Conservation (phyloP, 352 stramenopile genomes). For the Thalassiosira hispida region DNA sequence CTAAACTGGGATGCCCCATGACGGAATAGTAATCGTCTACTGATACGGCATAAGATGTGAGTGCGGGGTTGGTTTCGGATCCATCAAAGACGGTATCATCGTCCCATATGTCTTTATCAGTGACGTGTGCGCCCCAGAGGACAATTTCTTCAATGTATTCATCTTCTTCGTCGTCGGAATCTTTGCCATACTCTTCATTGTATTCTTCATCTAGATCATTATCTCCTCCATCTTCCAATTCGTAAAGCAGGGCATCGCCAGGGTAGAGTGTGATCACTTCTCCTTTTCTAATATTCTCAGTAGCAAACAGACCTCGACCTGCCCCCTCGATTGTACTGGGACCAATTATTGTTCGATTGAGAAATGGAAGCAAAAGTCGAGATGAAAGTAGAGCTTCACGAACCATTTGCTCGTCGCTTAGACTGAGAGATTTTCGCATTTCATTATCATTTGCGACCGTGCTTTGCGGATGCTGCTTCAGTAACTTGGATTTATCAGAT, state of each 20-base stretch:
- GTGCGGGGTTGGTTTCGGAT: slow-evolving; percentile 1
- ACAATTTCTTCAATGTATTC: not conserved
- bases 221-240: not conserved
- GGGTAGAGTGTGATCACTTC: slow-evolving; percentile 50
- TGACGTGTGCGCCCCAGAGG: not conserved
- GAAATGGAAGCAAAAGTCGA: not conserved
- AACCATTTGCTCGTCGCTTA: too few relatives aligned
- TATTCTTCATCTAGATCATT: slow-evolving; percentile 6
- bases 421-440: too few relatives aligned
- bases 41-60: slow-evolving; percentile 22
- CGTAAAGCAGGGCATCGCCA: slow-evolving; percentile 34
- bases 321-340: not conserved
- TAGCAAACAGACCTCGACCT: slow-evolving; percentile 43
- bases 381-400: not conserved
- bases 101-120: slow-evolving; percentile 1
- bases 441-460: too few relatives aligned
- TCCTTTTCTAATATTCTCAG: slow-evolving; percentile 20
- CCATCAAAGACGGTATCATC: slow-evolving; percentile 25
- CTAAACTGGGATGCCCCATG: slow-evolving; percentile 17
- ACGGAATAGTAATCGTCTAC: slow-evolving; percentile 27
- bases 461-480: too few relatives aligned
- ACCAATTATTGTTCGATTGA: not conserved
- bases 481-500: too few relatives aligned
- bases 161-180: not conserved
- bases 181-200: slow-evolving; percentile 7